phyloP scores from a whole-genome alignment of 1,284 basidiomycete species.

The Boletellus dicymbophilus region DNA sequence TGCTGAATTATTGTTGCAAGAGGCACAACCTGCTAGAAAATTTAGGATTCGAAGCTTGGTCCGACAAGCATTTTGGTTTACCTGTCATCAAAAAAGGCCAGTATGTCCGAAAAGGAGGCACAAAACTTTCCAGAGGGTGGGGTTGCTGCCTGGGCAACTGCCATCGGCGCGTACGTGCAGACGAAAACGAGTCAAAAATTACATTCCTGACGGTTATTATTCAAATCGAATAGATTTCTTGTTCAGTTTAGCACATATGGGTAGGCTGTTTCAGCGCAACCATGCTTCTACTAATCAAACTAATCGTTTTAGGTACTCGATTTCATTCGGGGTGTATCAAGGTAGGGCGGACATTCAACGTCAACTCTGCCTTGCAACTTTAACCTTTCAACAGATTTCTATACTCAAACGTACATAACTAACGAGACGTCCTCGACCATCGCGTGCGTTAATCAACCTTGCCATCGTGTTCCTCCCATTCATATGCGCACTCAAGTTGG shows the following conservation, averaged over 20 bases:
- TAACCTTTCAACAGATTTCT: slow-evolving; percentile 31
- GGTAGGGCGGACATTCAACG: slow-evolving; percentile 25
- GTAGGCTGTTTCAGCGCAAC: slow-evolving; percentile 19
- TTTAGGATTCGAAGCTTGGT: too few species aligned
- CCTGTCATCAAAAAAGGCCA: too few species aligned
- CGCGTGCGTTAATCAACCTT: slow-evolving; percentile 30
- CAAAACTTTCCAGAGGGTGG: slow-evolving; percentile 30
- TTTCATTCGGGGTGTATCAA: slow-evolving; percentile 47
- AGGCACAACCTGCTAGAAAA: too few species aligned
- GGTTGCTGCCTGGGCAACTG: slow-evolving; percentile 30
- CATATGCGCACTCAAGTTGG: slow-evolving; percentile 37
- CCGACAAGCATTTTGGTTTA: too few species aligned
- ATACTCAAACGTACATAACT: slow-evolving; percentile 37
- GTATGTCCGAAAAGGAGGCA: too few species aligned
- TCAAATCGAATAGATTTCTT: slow-evolving; percentile 25
- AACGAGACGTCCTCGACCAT: slow-evolving; percentile 39
- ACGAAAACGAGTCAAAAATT: background rate
- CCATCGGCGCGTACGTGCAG: slow-evolving; percentile 27
- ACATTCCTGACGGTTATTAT: background rate
- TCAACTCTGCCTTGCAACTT: background rate
- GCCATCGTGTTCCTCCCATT: background rate
- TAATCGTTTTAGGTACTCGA: slow-evolving; percentile 31
- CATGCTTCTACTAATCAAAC: too few species aligned
- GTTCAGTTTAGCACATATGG: slow-evolving; percentile 40
- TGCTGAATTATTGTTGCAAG: too few species aligned